Percentiles rank a stretch among this genome's conserved stretches.
Evolutionary conservation across 2,329 filamentous ascomycete genomes (phyloP).

Genomic region (Sporothrix sp.): DNA sequence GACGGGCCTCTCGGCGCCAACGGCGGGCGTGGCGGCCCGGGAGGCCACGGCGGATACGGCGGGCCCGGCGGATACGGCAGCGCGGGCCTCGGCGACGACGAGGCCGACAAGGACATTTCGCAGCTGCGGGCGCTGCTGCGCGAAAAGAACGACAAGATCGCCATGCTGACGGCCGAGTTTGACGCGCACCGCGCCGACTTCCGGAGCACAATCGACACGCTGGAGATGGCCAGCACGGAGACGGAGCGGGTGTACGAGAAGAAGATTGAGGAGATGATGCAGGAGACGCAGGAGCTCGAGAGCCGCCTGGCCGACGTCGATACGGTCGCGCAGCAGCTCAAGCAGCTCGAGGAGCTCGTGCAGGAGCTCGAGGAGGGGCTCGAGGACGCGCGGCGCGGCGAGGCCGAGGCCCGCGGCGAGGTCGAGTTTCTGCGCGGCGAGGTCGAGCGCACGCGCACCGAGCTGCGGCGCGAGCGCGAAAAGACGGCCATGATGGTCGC

Average conservation of each 20-base stretch:
- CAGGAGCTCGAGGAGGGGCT: conserved; percentile 94
- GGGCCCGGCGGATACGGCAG: conserved; percentile 25
- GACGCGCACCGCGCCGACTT: conserved; percentile 93
- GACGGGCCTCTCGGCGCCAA: conserved; percentile 28
- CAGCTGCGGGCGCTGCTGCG: conserved; percentile 74
- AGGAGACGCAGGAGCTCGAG: conserved; percentile 73
- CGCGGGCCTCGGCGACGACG: conserved; percentile 19
- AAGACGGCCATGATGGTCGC: conserved; percentile 51
- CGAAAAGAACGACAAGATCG: conserved; percentile 96
- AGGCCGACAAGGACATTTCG: conserved; percentile 48
- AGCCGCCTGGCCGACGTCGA: conserved; percentile 83
- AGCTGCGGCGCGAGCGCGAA: conserved; percentile 79
- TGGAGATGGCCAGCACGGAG: conserved; percentile 91
- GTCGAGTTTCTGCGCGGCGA: conserved; percentile 93
- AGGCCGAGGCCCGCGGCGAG: conserved; percentile 90
- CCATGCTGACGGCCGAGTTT: conserved; percentile 85
- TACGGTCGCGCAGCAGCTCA: conserved; percentile 79
- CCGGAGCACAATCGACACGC: conserved; percentile 87
- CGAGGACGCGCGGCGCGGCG: conserved; percentile 85
- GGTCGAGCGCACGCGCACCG: conserved; percentile 81
- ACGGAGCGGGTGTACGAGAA: conserved; percentile 94
- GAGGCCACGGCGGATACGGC: conserved; percentile 13
- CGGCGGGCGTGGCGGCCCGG: conserved; percentile 25
- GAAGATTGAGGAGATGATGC: conserved; percentile 75
- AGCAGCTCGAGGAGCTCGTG: conserved; percentile 90